Conservation (phyloP, 345 rosid species). For the Atalantia buxifolia region DNA sequence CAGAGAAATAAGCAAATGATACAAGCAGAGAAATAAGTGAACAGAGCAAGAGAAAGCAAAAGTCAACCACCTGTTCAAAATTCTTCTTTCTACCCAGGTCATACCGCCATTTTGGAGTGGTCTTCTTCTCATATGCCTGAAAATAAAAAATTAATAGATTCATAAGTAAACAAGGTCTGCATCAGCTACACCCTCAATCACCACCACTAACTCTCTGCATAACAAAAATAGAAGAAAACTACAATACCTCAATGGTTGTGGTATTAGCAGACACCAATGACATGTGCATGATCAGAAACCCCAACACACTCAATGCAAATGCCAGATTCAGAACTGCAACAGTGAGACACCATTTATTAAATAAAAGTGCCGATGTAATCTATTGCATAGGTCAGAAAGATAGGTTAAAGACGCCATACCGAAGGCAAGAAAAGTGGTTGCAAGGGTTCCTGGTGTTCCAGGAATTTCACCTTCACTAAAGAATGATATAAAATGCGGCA, state of each 20-base stretch:
- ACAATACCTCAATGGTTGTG: constrained; percentile 88
- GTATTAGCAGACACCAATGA: constrained; percentile 83
- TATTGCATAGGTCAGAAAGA: not conserved
- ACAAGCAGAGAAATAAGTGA: not conserved
- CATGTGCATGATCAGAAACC: constrained; percentile 92
- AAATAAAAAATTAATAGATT: constrained; percentile 15
- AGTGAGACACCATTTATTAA: constrained; percentile 13
- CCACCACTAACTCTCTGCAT: not conserved
- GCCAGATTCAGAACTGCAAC: constrained; percentile 85
- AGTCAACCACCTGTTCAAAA: constrained; percentile 72
- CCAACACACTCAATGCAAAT: constrained; percentile 90
- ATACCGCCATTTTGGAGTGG: constrained; percentile 84
- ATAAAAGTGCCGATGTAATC: not conserved
- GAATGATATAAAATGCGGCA: constrained; percentile 88
- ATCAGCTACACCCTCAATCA: not conserved
- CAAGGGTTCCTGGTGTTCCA: constrained; percentile 89
- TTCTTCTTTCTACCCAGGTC: constrained; percentile 88
- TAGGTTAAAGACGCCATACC: constrained; percentile 40
- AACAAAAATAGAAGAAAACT: not conserved
- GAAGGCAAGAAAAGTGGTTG: constrained; percentile 93
- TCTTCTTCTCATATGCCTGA: constrained; percentile 98
- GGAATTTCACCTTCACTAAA: constrained; percentile 95
- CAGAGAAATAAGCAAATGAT: not conserved
- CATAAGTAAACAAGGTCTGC: not conserved
- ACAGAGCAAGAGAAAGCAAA: constrained; percentile 2